These are phyloP conservation scores for Abrus pulchellus DNA, from an alignment of 306 rosid species.

Conservation along the genomic window DNA sequence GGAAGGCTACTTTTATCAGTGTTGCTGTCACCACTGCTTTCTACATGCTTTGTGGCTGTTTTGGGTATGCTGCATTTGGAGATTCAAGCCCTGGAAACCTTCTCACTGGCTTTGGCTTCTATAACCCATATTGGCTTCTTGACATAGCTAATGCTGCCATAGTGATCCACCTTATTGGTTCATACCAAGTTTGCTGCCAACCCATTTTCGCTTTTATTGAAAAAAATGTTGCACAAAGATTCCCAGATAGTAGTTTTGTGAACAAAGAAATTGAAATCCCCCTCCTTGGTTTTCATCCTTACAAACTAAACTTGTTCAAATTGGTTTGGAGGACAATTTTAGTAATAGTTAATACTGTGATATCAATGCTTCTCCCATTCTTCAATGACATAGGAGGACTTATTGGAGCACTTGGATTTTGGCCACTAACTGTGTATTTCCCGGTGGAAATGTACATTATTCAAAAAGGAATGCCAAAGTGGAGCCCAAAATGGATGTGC, in stretches of 20 bases:
- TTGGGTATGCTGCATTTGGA: slow-evolving; percentile 83
- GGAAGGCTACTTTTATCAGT: slow-evolving; percentile 64
- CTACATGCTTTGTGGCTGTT: slow-evolving; percentile 89
- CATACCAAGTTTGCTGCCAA: slow-evolving; percentile 81
- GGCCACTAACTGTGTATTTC: slow-evolving; percentile 82
- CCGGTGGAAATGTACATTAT: slow-evolving; percentile 84
- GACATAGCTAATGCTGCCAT: slow-evolving; percentile 88
- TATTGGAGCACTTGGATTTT: slow-evolving; percentile 84
- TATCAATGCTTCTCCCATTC: slow-evolving; percentile 81
- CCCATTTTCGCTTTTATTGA: slow-evolving; percentile 82
- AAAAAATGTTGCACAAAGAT: slow-evolving; percentile 45
- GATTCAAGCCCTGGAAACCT: slow-evolving; percentile 80
- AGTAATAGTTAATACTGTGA: slow-evolving; percentile 60
- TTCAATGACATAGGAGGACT: slow-evolving; percentile 78
- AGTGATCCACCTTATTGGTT: slow-evolving; percentile 84
- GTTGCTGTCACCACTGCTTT: slow-evolving; percentile 68
- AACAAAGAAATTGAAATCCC: slow-evolving; percentile 53
- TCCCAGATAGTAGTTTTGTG: slow-evolving; percentile 62
- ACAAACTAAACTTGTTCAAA: slow-evolving; percentile 69
- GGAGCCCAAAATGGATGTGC: slow-evolving; percentile 77
- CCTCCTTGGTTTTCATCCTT: slow-evolving; percentile 43
- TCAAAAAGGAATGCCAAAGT: slow-evolving; percentile 71
- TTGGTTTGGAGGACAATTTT: slow-evolving; percentile 73
- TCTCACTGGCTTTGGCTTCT: slow-evolving; percentile 80
- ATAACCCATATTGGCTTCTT: slow-evolving; percentile 78